Evolutionary conservation across 2,329 filamentous ascomycete species (phyloP), one percentile per base, ranked within the genome.

Genomic region (Trichoderma oligosporum): DNA sequence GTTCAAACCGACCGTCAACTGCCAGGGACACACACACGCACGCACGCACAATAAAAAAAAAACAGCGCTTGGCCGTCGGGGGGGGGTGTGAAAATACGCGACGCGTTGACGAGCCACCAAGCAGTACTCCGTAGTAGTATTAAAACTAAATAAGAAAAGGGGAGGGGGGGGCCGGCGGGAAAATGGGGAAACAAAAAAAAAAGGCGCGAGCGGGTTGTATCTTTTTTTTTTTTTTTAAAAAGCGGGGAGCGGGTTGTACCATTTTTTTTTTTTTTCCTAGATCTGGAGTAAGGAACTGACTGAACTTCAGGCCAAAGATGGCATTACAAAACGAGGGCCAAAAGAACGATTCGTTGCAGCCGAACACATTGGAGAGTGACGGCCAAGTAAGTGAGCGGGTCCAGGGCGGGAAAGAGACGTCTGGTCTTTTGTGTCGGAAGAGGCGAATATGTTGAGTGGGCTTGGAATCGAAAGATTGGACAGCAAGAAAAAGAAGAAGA

Each of bases 91-190:
- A 54, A 46, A 45, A 58, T 61, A 66, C 69, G 69, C 68, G 70
- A 71, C 69, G 70, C 70, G 70, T 66, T 68, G 60, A 63, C 62
- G 64, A 57, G 65, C 62, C 65, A 60, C 47, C 48, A 33, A 39
- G 20, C n/a, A n/a, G n/a, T n/a, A n/a, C n/a, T n/a, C n/a, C n/a
- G n/a, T n/a, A n/a, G 38, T 31, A 39, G 49, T 49, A 49, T 55
- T 56, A 56, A 49, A 38, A 46, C 18, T 31, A 59, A 56, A 42
- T 36, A 61, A 65, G 31, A 58, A 61, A 51, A 54, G 42, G 51
- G 51, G 51, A 64, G 62, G 62, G 62, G 51, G 51, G 65, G 62
- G 62, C 61, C 60, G 56, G 57, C 45, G 57, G 57, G 53, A 55
- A 44, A 48, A 45, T 55, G 51, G 51, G 57, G 44, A 41, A n/a